Conservation (phyloP, 192 early-diverging fungal species). For the Coemansia erecta region DNA sequence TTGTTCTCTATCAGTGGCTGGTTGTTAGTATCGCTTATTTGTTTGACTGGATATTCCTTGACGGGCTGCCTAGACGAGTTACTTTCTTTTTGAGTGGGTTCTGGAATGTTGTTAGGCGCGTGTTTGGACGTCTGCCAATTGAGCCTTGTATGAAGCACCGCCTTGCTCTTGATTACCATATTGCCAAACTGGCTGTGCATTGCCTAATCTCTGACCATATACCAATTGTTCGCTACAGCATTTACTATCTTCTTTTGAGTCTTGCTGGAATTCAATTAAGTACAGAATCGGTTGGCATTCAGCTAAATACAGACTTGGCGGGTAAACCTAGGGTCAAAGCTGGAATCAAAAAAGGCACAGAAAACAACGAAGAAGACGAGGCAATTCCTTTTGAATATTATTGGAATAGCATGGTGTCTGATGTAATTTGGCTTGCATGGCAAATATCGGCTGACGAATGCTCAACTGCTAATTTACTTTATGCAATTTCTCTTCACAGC, state of each 20-base stretch:
- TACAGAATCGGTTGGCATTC: too few relatives aligned
- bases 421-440: too few relatives aligned
- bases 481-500: too few relatives aligned
- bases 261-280: background rate
- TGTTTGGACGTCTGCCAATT: background rate
- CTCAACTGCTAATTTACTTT: background rate
- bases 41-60: background rate
- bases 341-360: background rate
- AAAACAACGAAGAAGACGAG: background rate
- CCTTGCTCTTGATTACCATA: background rate
- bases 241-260: background rate
- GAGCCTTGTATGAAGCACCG: background rate
- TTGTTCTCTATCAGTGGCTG: background rate
- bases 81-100: background rate
- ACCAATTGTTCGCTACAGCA: background rate
- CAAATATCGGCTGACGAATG: background rate
- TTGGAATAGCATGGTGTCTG: too few relatives aligned
- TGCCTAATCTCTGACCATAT: background rate
- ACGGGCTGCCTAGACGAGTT: background rate
- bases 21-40: background rate
- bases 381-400: too few relatives aligned
- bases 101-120: background rate
- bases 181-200: background rate
- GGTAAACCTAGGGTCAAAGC: background rate
- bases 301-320: too few relatives aligned